phyloP scores from a whole-genome alignment of 148 eudicot genomes.

The Tetragonia tetragonoides region DNA sequence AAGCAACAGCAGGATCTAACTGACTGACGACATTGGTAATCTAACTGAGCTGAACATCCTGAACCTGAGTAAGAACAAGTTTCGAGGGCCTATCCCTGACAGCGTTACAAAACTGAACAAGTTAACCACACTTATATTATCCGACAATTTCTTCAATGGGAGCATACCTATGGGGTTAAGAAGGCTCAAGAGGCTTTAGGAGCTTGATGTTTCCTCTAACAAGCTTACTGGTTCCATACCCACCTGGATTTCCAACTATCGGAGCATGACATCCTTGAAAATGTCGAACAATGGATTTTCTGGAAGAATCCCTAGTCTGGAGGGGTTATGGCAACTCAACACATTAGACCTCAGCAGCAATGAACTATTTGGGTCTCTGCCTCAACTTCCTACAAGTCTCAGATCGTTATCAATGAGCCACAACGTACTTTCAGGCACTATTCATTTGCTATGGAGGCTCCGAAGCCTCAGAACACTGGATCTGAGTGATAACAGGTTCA shows the following conservation, averaged over 20 bases:
- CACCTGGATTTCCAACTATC: slow-evolving; percentile 30
- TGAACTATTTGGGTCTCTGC: slow-evolving; percentile 49
- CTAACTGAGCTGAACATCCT: slow-evolving; percentile 50
- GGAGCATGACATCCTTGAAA: slow-evolving; percentile 35
- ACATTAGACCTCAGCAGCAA: slow-evolving; percentile 56
- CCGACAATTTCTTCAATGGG: slow-evolving; percentile 54
- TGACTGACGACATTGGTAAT: slow-evolving; percentile 56
- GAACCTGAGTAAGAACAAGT: slow-evolving; percentile 57
- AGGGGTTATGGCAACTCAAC: slow-evolving; percentile 60
- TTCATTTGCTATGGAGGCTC: slow-evolving; percentile 40
- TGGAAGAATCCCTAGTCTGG: slow-evolving; percentile 50
- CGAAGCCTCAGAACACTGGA: slow-evolving; percentile 38
- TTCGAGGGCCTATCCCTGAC: slow-evolving; percentile 60
- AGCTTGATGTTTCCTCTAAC: slow-evolving; percentile 51
- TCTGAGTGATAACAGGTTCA: slow-evolving; percentile 57
- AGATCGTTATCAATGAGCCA: slow-evolving; percentile 35
- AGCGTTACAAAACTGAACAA: slow-evolving; percentile 43
- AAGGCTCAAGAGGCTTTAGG: slow-evolving; percentile 41
- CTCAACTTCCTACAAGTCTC: slow-evolving; percentile 48
- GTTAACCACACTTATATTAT: slow-evolving; percentile 42
- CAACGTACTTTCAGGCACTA: slow-evolving; percentile 57
- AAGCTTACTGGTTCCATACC: slow-evolving; percentile 57
- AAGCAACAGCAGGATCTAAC: slow-evolving; percentile 39
- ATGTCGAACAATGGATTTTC: slow-evolving; percentile 52
- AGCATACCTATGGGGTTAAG: slow-evolving; percentile 37